Evolutionary conservation across 805 yeast genomes (phyloP), one percentile per base, ranked within the genome.

Genomic region (Kuraishia ogatae): DNA sequence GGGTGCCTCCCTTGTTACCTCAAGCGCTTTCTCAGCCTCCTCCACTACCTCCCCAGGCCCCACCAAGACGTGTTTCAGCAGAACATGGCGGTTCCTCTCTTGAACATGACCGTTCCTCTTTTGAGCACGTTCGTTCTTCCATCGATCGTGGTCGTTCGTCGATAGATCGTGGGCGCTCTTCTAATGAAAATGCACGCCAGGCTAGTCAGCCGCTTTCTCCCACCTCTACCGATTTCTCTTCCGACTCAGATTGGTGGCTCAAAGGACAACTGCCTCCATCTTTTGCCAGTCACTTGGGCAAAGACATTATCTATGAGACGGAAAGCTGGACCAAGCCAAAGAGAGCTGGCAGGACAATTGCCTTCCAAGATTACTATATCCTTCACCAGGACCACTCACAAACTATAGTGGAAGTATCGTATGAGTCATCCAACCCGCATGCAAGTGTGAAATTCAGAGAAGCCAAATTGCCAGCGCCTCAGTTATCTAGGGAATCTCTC

Each of bases 331-430:
- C 64, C 15, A 70, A 85, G 7, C 60, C 60, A 15, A 87, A 86
- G 62, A 79, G 96, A 60, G 81, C 81, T 13, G 80, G 81, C 23
- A 71, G 82, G 48, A 59, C 58, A 2, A 69, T 78, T 6, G 69
- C 75, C 3, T 73, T 79, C 58, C 76, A 86, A 54, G 91, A 86
- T 59, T 83, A 87, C 59, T 89, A 89, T 64, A 74, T 90, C 15
- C 69, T 91, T 48, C 85, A 83, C 67, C 82, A 80, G 57, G 96
- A 89, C 65, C 82, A 85, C 60, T 80, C 94, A 1, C 89, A 85
- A 60, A 72, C 84, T 2, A 70, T 80, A 1, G 70, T 89, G 58
- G 82, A 84, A 52, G 70, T 87, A 3, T 74, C 77, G 22, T 89
- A 74, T 62, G 84, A 84, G 47, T 61, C 64, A 17, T 70, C 71